Evolutionary conservation across 257 asterid genomes (phyloP), one percentile per base, ranked within the genome.

Genomic region (Solanum bulbocastanum): DNA sequence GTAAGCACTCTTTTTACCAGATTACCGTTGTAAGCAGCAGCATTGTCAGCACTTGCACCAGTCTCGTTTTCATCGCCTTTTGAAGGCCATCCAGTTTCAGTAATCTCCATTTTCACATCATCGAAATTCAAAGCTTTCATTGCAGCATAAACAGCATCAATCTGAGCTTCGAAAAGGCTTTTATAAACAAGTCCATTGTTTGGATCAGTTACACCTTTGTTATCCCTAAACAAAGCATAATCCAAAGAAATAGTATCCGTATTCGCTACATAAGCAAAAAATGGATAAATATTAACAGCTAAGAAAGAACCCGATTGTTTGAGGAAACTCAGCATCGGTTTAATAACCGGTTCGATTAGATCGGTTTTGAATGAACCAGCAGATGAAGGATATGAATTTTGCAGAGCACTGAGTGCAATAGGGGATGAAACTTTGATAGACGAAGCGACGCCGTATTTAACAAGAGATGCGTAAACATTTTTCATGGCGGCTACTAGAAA

Each of bases 21-120:
- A 90, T 96, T 96, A 0, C 98, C 98, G 74, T 95, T 96, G 66
- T 96, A 96, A 49, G 95, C 94, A 14, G 95, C 98, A 4, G 99
- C 99, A 73, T 95, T 95, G 0, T 44, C 91, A 1, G 37, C 56
- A 1, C 73, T 66, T 0, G 98, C 98, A 4, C 99, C 99, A 6
- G 52, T 86, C 32, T 96, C 98, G 0, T 90, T 91, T 6, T 93
- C 94, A 72, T 93, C 98, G 2, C 99, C 99, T 74, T 93, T 93
- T 0, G 98, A 94, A n/a, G 99, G 99, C 99, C 99, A 96, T 1
- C 99, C 99, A 12, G 98, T 95, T 71, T 96, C 99, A 1, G 99
- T 90, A 4, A 95, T 90, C 79, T 87, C 94, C 49, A 94, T 7
- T 23, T 91, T 90, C 1, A 96, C 75, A 71, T 93, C 96, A 85